Evolutionary conservation across 176 grass and related monocot species (phyloP).

Genomic region (Triticum turgidum): DNA sequence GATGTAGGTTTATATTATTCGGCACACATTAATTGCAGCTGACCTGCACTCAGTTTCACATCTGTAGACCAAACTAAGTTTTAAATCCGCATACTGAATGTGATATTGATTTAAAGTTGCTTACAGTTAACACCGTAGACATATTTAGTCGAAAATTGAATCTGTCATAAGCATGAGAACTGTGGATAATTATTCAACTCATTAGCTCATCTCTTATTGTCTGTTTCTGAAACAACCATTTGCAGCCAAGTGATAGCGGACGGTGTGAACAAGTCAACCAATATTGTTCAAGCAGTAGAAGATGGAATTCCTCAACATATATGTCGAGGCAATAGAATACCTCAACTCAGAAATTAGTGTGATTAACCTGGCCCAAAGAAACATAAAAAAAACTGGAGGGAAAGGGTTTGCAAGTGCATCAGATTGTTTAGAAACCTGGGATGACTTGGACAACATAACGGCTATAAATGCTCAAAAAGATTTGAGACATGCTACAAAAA

Average conservation of each 20-base stretch:
- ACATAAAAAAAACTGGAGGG: too few relatives aligned
- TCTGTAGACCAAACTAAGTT: background rate
- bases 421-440: too few relatives aligned
- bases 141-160: background rate
- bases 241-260: constrained; percentile 70
- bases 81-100: background rate
- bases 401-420: too few relatives aligned
- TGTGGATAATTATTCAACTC: background rate
- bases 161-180: background rate
- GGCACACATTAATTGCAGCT: background rate
- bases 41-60: background rate
- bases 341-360: too few relatives aligned
- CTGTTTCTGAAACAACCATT: constrained; percentile 15
- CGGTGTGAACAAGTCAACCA: constrained; percentile 69
- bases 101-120: constrained; percentile 4
- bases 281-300: constrained; percentile 61
- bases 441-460: too few relatives aligned
- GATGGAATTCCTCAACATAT: constrained; percentile 16
- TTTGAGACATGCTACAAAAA: too few relatives aligned
- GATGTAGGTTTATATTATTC: background rate
- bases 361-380: too few relatives aligned
- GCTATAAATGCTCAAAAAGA: too few relatives aligned
- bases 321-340: too few relatives aligned
- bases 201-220: background rate
- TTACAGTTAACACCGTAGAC: background rate